A percentile compares a stretch with the other conserved stretches of the same genome.
phyloP scores from a whole-genome alignment of 345 rosid genomes.

The Syzygium grande region DNA sequence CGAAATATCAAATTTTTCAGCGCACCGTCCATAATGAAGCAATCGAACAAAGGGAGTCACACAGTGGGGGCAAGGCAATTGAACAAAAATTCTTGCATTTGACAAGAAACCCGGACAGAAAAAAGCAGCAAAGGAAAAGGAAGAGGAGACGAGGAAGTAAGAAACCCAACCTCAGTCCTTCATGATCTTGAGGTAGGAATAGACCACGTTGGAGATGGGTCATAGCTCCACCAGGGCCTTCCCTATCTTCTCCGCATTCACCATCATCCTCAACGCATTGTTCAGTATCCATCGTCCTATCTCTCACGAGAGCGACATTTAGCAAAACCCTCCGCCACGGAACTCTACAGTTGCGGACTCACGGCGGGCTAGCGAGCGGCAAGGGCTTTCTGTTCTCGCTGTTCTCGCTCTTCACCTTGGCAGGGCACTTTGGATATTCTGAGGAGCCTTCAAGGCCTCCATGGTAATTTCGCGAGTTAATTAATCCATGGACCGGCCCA shows the following conservation, averaged over 20 bases:
- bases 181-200: slow-evolving; percentile 86
- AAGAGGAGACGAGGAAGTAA: background rate
- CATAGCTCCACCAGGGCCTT: slow-evolving; percentile 70
- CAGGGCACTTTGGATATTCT: background rate
- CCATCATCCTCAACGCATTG: slow-evolving; percentile 77
- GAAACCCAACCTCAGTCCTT: slow-evolving; percentile 50
- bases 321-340: background rate
- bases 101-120: background rate
- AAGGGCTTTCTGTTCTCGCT: background rate
- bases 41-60: background rate
- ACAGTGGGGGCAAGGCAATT: background rate
- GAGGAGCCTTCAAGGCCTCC: background rate
- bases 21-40: background rate
- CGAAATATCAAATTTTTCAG: background rate
- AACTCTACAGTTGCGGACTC: background rate
- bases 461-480: background rate
- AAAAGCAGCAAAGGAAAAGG: background rate
- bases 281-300: slow-evolving; percentile 91
- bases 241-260: slow-evolving; percentile 79
- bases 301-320: background rate
- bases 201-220: slow-evolving; percentile 80
- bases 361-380: background rate
- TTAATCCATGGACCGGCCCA: background rate
- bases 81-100: background rate
- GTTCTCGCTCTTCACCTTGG: background rate